A percentile compares a stretch with the other conserved stretches of the same genome.
Evolutionary conservation across 2,329 filamentous ascomycete species (phyloP).

Genomic region (Cyphellophora attinorum): DNA sequence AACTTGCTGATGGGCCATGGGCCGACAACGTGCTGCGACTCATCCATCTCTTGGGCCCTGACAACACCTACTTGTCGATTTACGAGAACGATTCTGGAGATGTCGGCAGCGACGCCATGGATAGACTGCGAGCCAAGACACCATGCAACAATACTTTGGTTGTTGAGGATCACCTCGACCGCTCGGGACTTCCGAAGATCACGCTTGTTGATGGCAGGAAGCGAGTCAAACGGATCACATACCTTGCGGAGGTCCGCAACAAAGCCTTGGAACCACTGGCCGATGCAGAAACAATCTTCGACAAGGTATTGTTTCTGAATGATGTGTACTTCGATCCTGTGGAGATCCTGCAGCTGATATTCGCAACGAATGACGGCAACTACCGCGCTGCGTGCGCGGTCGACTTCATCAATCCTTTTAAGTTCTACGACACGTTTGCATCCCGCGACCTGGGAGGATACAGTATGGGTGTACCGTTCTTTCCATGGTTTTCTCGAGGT

Average conservation of each 20-base stretch:
- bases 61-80: slow-evolving; percentile 59
- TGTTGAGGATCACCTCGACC: slow-evolving; percentile 49
- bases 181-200: slow-evolving; percentile 48
- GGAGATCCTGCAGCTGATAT: slow-evolving; percentile 52
- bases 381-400: slow-evolving; percentile 65
- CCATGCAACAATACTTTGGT: slow-evolving; percentile 46
- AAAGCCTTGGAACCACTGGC: slow-evolving; percentile 57
- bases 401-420: slow-evolving; percentile 65
- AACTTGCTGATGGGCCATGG: slow-evolving; percentile 54
- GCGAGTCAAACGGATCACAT: slow-evolving; percentile 64
- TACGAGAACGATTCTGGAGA: slow-evolving; percentile 56
- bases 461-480: slow-evolving; percentile 60
- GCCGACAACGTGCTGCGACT: slow-evolving; percentile 57
- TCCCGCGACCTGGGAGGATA: slow-evolving; percentile 61
- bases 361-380: slow-evolving; percentile 44
- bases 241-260: slow-evolving; percentile 64
- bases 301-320: slow-evolving; percentile 54
- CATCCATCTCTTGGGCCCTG: slow-evolving; percentile 53
- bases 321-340: slow-evolving; percentile 56
- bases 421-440: slow-evolving; percentile 70
- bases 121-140: slow-evolving; percentile 41
- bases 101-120: slow-evolving; percentile 45
- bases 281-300: slow-evolving; percentile 33
- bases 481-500: slow-evolving; percentile 56
- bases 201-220: slow-evolving; percentile 52